Evolutionary conservation across 331 rosid genomes (phyloP), one percentile per base, ranked within the genome.

Genomic region (Pyrus hybrid): DNA sequence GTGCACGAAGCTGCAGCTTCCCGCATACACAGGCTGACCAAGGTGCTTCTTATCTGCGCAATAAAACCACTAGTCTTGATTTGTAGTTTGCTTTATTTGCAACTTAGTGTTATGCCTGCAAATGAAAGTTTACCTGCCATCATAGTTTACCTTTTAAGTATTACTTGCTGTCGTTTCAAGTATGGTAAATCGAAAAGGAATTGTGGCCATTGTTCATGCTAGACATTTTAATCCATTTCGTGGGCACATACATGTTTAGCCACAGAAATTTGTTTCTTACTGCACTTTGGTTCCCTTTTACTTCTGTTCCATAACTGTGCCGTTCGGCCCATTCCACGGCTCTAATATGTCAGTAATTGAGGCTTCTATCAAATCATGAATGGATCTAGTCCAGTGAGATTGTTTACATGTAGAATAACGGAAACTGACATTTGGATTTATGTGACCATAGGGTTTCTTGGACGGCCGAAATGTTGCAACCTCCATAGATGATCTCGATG

Each of bases 1-100:
- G 91, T 94, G 75, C 92, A 87, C 75, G 95, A 94, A 88, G 97
- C 94, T 77, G 99, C 97, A 53, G 97, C 93, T 45, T 91, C 92
- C 9, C 96, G 85, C 60, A 85, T 94, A 74, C 93, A 92, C 77
- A 85, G 99, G 83, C 87, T 90, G 77, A 88, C 99, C 74, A 94
- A 90, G 99, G 99, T 94, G 85, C 45, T 53, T 65, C 58, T 60
- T 33, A 58, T 51, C 37, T 80, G 45, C 70, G 53, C 45, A 54
- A 26, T 53, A 26, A 67, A 79, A 47, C 29, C 23, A 37, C 33
- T 45, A 30, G 54, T 58, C 83, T 71, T 66, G 25, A 61, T 77
- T 29, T 25, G 28, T 21, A 45, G 57, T 75, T 53, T 43, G 26
- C 54, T 54, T 57, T 67, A 68, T 75, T 43, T 30, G 35, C 51